phyloP scores from a whole-genome alignment of 805 yeast species.

The Kazachstania viticola region DNA sequence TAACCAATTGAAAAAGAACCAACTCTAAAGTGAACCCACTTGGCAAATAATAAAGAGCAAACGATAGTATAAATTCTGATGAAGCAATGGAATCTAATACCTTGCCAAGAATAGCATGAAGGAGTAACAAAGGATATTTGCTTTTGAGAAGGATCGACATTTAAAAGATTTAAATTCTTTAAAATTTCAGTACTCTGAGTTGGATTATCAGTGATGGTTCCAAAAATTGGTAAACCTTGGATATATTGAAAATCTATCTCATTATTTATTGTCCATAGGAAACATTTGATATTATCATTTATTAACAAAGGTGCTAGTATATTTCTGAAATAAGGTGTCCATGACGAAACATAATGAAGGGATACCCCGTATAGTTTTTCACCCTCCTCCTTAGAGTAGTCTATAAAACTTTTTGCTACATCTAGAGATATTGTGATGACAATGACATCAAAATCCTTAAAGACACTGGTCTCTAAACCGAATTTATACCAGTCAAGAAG shows the following conservation, averaged over 20 bases:
- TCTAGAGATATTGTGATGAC: conserved; percentile 28
- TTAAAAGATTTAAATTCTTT: conserved; percentile 4
- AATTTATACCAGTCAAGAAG: conserved; percentile 33
- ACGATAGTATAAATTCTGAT: conserved; percentile 11
- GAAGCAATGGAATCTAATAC: conserved; percentile 16
- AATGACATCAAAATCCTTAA: conserved; percentile 28
- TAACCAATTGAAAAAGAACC: conserved; percentile 16
- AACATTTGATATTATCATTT: conserved; percentile 28
- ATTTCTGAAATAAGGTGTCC: conserved; percentile 29
- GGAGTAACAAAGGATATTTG: conserved; percentile 11
- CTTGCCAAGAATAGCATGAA: conserved; percentile 10
- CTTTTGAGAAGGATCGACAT: neutral
- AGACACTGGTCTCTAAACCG: conserved; percentile 30
- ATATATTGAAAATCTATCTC: conserved; percentile 20
- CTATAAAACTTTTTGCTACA: conserved; percentile 23
- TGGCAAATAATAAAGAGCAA: conserved; percentile 11
- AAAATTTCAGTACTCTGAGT: conserved; percentile 7
- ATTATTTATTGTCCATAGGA: conserved; percentile 44
- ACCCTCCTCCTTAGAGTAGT: conserved; percentile 29
- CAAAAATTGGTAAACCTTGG: conserved; percentile 21
- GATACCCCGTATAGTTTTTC: conserved; percentile 48
- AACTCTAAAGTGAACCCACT: conserved; percentile 18
- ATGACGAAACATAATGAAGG: conserved; percentile 32
- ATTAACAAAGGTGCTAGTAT: conserved; percentile 23
- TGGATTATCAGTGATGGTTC: conserved; percentile 25